Base-by-base conservation (phyloP, 2,329 filamentous ascomycete genomes). In the Pestalotiopsis sp. region DNA sequence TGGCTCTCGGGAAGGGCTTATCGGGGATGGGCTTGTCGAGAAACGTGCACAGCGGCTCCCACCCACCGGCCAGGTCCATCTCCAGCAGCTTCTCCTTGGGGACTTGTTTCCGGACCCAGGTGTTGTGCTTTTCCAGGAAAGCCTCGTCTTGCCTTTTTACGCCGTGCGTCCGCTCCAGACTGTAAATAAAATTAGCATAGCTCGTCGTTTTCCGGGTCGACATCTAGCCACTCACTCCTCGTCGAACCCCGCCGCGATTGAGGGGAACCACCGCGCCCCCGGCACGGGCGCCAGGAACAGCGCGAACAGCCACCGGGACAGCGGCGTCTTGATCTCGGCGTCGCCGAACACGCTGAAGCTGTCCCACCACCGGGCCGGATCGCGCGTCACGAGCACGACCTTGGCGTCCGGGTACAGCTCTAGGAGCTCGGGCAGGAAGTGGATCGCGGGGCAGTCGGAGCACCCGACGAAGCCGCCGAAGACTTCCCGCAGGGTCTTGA, bases 361-460 rank as follows among this genome's bases (percentile, higher is more conserved):
- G 56, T 71, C 68, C 71, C 75, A 77, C 80, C 80, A 82, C 17
- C 73, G 71, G 31, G 75, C 75, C 4, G 74, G 75, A 66, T 82
- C 78, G 17, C 80, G 75, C 2, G 72, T 75, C 2, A 81, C 79
- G 69, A 80, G 78, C 20, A 87, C 80, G 7, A 86, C 83, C 66
- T 81, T 80, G 12, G 83, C 84, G 31, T 85, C 78, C 0, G 85
- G 84, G 69, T 85, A 86, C 14, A 85, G 71, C 66, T 82, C 78
- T 65, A 86, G 70, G 57, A 86, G 73, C 70, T 86, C 83, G 11
- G 79, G 77, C 4, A 84, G 73, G 39, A 86, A 80, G 64, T 80
- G 76, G 20, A 75, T 77, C 7, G 77, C 78, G 1, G 84, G 84
- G 9, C 78, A 71, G 71, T 87, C 85, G 45, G 83, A 82, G 52